Evolutionary conservation across 768 basidiomycete genomes (phyloP), one percentile per base, ranked within the genome.

Genomic region (Heimioporus sp.): DNA sequence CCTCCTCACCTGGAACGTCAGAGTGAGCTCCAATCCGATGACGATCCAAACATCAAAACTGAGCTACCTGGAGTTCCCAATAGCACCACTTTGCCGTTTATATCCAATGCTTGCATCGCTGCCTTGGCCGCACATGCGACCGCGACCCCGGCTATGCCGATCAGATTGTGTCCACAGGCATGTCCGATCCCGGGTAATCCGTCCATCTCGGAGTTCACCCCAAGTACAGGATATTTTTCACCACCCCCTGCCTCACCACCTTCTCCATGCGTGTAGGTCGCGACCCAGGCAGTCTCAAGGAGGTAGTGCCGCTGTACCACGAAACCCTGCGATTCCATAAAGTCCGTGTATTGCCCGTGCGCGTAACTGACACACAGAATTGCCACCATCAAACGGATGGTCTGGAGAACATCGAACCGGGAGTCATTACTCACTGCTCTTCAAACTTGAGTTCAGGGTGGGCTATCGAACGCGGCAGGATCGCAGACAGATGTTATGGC

Each of bases 131-230:
- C 85, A 49, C 82, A 76, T 0, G 89, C 85, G 24, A 88, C 77
- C 2, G 83, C 88, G 7, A 90, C 83, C 2, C 88, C 88, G 53
- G 75, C 61, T 21, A 90, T 85, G 0, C 85, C 89, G 46, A 92
- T 91, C 41, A 92, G 72, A 57, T 91, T 91, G 61, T 91, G 90
- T 1, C 90, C 89, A 58, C 90, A 92, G 0, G 85, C 86, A 59
- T 88, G 87, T 0, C 86, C 81, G 35, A 83, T 71, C 1, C 79
- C 72, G 34, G 67, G 68, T 7, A 86, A 70, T 1, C 83, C 85
- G 48, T 84, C 82, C 82, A 85, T 84, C 76, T 92, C 90, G 31
- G 88, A 90, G 65, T 92, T 91, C 48, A 92, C 74, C 0, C 89
- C 90, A 36, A 91, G 80, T 0, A 78, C 81, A 47, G 44, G 44